Conservation (phyloP, 1,139 yeast genomes). For the Zygosaccharomyces sapae region DNA sequence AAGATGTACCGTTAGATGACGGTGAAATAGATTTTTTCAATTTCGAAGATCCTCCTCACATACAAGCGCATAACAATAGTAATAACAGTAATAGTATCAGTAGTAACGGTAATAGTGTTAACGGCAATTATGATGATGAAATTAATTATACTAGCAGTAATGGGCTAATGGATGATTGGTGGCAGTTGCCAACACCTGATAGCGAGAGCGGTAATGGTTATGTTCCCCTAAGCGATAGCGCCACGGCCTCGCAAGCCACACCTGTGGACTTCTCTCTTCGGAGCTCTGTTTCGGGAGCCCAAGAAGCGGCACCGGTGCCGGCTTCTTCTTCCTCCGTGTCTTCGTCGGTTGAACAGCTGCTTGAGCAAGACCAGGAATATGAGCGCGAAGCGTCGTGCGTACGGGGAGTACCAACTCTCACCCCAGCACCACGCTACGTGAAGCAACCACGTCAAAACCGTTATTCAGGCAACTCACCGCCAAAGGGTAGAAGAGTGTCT, state of each 20-base stretch:
- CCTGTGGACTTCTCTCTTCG: neutral
- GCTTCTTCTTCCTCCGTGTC: neutral
- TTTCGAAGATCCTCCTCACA: neutral
- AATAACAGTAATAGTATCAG: neutral
- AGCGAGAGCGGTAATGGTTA: neutral
- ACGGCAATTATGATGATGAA: too few relatives aligned
- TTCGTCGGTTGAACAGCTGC: constrained; percentile 3
- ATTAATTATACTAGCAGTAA: too few relatives aligned
- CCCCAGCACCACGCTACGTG: constrained; percentile 8
- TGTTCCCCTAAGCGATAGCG: constrained; percentile 1
- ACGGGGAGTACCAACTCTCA: constrained; percentile 4
- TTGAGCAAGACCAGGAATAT: constrained; percentile 2
- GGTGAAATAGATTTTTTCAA: constrained; percentile 1
- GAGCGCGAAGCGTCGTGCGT: neutral
- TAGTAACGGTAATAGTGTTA: neutral
- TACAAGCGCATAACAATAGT: neutral
- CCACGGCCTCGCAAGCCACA: neutral
- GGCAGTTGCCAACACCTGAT: constrained; percentile 1
- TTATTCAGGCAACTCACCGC: constrained; percentile 8
- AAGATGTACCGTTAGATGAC: constrained; percentile 4
- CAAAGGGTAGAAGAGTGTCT: constrained; percentile 34
- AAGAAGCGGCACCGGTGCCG: neutral
- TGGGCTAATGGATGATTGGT: neutral
- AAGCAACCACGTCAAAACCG: constrained; percentile 15
- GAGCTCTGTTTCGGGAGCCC: neutral